Base-by-base conservation (phyloP, 139 green algal species). In the Ettlia oleoabundans region DNA sequence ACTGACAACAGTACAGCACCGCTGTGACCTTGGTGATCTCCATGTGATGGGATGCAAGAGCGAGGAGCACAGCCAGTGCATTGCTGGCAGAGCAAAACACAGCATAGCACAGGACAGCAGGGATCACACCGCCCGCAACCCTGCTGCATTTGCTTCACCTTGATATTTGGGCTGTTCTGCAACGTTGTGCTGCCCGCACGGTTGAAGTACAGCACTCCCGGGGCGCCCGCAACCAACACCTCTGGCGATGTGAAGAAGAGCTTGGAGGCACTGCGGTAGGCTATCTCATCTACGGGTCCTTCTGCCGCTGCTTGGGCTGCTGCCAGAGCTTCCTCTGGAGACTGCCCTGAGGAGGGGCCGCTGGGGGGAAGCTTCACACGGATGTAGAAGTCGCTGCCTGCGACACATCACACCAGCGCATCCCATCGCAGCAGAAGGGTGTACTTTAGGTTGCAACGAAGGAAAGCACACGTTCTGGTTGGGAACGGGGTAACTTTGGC, bases 161-260 rank as follows among this genome's bases (percentile, higher is more conserved):
- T 64, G 9, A 86, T 4, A 67, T 86, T 82, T 53, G 73, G 78
- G 8, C 51, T 58, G 86, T 80, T 51, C 7, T 13, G 32, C 24
- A 70, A 19, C n/a, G 32, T 22, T 13, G 35, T 22, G 33, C 52
- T 68, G 35, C 71, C 63, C 2, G 69, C 40, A 3, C 82, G 62
- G 76, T 89, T 87, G 76, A 87, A 67, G 85, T 87, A 87, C 19
- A 89, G 43, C 38, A 42, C 13, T 26, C 65, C 81, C 2, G 85
- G 85, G 9, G 79, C 64, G 4, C 85, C 80, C 6, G 85, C 81
- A 15, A 84, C 38, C 55, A 81, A 67, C 47, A 76, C 63, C 67
- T 86, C 85, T 28, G 85, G 85, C 3, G 62, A 41, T n/a, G 80
- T 88, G 81, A 88, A 88, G 68, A 76, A 86, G 7, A 55, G 53